Base-by-base conservation (phyloP, 371 early-diverging fungal genomes). In the Rhizopus arrhizus region DNA sequence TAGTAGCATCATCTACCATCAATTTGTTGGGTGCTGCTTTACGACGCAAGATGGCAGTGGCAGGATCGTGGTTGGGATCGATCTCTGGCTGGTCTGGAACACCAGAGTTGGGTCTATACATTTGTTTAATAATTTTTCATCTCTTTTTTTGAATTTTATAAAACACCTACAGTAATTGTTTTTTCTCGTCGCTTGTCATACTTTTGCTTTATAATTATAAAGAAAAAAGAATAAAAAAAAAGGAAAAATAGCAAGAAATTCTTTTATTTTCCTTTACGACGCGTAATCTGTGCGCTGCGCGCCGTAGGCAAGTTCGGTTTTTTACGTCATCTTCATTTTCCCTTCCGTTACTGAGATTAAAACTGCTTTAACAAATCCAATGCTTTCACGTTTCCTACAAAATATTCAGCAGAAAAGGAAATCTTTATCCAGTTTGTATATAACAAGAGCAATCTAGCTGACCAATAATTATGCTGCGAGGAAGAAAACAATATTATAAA, bases 11-110 rank as follows among this genome's bases (percentile, higher is more conserved):
- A 74, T 97, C 98, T 15, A 97, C 96, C 77, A 97, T 89, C 57
- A 98, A 84, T 83, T 98, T 98, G 84, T 98, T 97, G 33, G 96
- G 96, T 45, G 97, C 89, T 7, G 91, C 73, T 83, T 98, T 98
- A 70, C 91, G 89, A 73, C 96, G 94, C 57, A 98, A 84, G 66
- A 98, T 98, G 52, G 98, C 98, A 10, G 93, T 92, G 56, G 95
- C 92, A 58, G 89, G 83, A 75, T 95, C 95, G 56, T 91, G 81
- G 53, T 78, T 84, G 36, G 86, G 84, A 78, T 88, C 86, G 8
- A 68, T 65, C 32, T 76, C 66, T 28, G 58, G 45, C 46, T 63
- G 65, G n/a, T 82, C 74, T 45, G 60, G 61, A 50, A 65, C 61
- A 59, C 80, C 82, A 59, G 82, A 69, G 59, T 80, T 81, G 10